Conservation (phyloP, 305 asterid species). For the Vinca major region DNA sequence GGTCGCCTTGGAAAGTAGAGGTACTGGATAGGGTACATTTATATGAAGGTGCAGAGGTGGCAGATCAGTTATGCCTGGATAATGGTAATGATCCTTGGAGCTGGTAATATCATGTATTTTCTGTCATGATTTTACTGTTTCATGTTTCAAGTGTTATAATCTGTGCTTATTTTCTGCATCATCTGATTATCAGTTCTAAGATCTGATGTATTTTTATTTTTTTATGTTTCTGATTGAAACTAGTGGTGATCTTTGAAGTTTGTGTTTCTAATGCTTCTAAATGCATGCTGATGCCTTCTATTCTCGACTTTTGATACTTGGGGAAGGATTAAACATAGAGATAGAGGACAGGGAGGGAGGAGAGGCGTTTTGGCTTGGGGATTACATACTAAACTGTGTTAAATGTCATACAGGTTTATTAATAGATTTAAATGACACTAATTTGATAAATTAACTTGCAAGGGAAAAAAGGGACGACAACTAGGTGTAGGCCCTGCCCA, state of each 20-base stretch:
- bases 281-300: not conserved
- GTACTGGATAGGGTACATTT: slow-evolving; percentile 77
- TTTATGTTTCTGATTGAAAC: not conserved
- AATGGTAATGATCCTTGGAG: slow-evolving; percentile 50
- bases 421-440: not conserved
- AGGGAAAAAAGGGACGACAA: no score
- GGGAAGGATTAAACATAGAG: not conserved
- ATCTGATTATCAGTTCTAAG: not conserved
- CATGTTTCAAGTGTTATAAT: not conserved
- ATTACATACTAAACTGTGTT: not conserved
- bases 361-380: not conserved
- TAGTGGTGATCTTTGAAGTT: not conserved
- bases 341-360: not conserved
- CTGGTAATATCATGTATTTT: slow-evolving; percentile 14
- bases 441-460: not conserved
- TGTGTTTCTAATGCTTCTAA: not conserved
- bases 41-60: slow-evolving; percentile 74
- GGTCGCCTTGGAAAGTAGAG: slow-evolving; percentile 85
- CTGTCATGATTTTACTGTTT: slow-evolving; percentile 11
- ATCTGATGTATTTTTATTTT: not conserved
- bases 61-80: slow-evolving; percentile 71
- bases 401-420: not conserved
- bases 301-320: not conserved
- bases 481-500: not conserved
- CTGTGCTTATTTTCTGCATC: not conserved